Evolutionary conservation across 371 early-diverging fungal genomes (phyloP).

Genomic region (Rhizomucor miehei): DNA sequence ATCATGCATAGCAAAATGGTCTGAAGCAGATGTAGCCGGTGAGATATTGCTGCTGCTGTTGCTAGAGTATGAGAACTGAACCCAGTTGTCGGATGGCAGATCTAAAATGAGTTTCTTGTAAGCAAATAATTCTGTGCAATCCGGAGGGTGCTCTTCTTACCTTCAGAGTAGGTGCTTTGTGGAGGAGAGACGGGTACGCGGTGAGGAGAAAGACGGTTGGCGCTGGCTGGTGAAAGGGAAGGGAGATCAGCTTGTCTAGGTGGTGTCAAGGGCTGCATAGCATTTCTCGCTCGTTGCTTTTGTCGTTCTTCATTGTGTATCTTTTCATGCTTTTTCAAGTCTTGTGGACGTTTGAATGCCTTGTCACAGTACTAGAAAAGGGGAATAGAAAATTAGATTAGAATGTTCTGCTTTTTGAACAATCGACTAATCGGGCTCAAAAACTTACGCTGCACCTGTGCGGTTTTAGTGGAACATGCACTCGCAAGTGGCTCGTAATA

Average conservation of each 20-base stretch:
- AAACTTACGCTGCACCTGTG: conserved; percentile 66
- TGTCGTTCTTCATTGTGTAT: conserved; percentile 59
- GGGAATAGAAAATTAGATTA: not conserved
- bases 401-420: not conserved
- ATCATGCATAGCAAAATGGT: not conserved
- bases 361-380: conserved; percentile 62
- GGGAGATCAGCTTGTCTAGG: conserved; percentile 14
- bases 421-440: not conserved
- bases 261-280: conserved; percentile 17
- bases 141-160: too few relatives aligned
- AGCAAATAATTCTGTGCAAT: too few relatives aligned
- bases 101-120: not conserved
- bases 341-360: conserved; percentile 87
- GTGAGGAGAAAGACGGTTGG: conserved; percentile 6
- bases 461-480: conserved; percentile 90
- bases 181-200: conserved; percentile 25
- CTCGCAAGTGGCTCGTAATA: conserved; percentile 88
- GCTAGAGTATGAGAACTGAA: not conserved
- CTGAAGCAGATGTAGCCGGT: conserved; percentile 5
- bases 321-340: conserved; percentile 86
- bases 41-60: conserved; percentile 3
- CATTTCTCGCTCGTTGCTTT: not conserved
- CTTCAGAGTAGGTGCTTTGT: conserved; percentile 33
- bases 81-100: not conserved
- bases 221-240: conserved; percentile 1